Evolutionary conservation across 2,329 filamentous ascomycete genomes (phyloP).

Genomic region (Fusarium heterosporum): DNA sequence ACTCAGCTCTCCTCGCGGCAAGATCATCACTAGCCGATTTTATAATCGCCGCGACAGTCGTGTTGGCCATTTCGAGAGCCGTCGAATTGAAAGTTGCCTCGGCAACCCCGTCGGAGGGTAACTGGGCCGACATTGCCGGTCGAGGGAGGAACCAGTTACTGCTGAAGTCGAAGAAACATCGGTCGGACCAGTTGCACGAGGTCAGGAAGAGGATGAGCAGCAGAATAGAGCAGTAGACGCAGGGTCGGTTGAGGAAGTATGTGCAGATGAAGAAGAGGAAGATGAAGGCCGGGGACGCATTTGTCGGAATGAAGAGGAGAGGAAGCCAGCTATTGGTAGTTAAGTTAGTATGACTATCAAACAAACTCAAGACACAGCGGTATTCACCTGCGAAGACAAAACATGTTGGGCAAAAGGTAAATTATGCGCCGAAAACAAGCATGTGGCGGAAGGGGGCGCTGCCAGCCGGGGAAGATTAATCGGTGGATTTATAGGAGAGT

Average conservation of each 20-base stretch:
- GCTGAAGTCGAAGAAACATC: conserved; percentile 91
- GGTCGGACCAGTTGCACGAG: conserved; percentile 88
- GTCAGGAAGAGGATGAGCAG: conserved; percentile 95
- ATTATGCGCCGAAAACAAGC: conserved; percentile 24
- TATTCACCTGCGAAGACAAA: conserved; percentile 70
- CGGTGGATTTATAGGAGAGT: not conserved
- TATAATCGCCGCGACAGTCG: conserved; percentile 75
- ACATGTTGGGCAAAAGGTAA: conserved; percentile 59
- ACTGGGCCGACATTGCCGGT: conserved; percentile 51
- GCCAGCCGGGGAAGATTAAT: not conserved
- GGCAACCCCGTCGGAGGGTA: conserved; percentile 44
- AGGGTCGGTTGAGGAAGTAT: conserved; percentile 95
- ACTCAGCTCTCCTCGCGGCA: conserved; percentile 67
- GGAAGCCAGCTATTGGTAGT: conserved; percentile 78
- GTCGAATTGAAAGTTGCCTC: conserved; percentile 59
- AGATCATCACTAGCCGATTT: conserved; percentile 74
- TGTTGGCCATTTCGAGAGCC: conserved; percentile 70
- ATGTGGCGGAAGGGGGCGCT: conserved; percentile 22
- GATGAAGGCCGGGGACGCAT: conserved; percentile 86
- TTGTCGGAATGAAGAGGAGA: conserved; percentile 88
- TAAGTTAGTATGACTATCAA: conserved; percentile 16
- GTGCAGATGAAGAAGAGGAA: conserved; percentile 91
- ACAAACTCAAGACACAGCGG: conserved; percentile 1
- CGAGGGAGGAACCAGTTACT: conserved; percentile 95
- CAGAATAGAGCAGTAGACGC: conserved; percentile 96